These are phyloP conservation scores for Wallacemonas sp. DNA, from an alignment of 208 protist species.

Conservation along the genomic window DNA sequence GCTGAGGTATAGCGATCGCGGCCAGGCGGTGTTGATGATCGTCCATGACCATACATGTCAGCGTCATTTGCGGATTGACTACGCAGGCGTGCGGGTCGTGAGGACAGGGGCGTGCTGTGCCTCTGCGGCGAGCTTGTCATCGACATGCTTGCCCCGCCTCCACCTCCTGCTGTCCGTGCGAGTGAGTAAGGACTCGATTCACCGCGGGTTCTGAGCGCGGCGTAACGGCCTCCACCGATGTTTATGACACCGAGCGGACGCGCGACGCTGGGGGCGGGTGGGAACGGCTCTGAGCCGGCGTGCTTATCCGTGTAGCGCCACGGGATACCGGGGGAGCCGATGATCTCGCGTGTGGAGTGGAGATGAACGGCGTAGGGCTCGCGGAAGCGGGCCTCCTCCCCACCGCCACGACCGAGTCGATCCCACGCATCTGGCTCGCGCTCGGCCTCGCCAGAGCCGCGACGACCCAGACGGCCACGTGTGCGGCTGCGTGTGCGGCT, in stretches of 20 bases:
- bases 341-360: slow-evolving; percentile 8
- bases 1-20: slow-evolving; percentile 6
- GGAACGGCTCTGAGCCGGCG: slow-evolving; percentile 21
- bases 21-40: neutral
- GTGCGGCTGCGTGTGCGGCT: slow-evolving; percentile 2
- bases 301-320: slow-evolving; percentile 48
- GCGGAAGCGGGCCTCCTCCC: neutral
- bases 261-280: slow-evolving; percentile 33
- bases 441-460: no score
- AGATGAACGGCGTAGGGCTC: slow-evolving; percentile 13
- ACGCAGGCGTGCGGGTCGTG: neutral
- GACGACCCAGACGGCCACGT: neutral
- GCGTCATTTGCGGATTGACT: neutral
- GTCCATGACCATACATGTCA: neutral
- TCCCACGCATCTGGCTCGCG: slow-evolving; percentile 21
- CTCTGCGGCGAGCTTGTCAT: no score
- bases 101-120: no score
- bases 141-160: neutral
- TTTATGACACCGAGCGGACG: slow-evolving; percentile 71
- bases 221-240: slow-evolving; percentile 48
- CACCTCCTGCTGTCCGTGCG: neutral
- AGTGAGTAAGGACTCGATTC: slow-evolving; percentile 34
- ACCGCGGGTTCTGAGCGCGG: slow-evolving; percentile 14
- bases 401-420: neutral
- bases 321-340: slow-evolving; percentile 36